phyloP scores from a whole-genome alignment of 2,329 filamentous ascomycete species.

The Aspergillus pseudonomiae region DNA sequence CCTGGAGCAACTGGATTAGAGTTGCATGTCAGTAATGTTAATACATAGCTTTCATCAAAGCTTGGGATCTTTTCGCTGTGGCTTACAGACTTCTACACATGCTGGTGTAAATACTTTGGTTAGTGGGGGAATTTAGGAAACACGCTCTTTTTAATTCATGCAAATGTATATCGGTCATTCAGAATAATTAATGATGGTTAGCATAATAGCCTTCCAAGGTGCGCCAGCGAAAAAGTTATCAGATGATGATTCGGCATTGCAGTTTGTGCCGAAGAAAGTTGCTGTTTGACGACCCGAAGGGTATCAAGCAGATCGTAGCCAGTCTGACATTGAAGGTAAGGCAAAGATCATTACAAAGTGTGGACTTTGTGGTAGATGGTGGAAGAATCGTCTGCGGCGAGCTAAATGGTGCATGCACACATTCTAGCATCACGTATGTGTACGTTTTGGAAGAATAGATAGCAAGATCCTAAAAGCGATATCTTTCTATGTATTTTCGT shows the following conservation, averaged over 20 bases:
- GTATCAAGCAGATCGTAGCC: background rate
- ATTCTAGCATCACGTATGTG: background rate
- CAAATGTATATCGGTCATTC: background rate
- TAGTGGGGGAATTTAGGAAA: background rate
- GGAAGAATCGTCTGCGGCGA: background rate
- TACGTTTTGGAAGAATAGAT: background rate
- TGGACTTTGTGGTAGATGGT: background rate
- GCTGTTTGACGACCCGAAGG: background rate
- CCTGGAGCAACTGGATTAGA: background rate
- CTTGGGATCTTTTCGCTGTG: background rate
- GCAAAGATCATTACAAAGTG: background rate
- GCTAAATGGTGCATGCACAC: background rate
- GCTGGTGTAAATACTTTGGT: background rate
- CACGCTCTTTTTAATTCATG: background rate
- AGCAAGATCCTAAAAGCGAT: background rate
- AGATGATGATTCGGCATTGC: background rate
- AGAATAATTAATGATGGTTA: background rate
- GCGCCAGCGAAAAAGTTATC: too few relatives aligned
- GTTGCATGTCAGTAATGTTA: background rate
- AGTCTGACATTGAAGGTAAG: too few relatives aligned
- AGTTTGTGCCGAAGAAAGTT: background rate
- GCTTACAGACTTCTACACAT: background rate
- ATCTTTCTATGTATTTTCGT: background rate
- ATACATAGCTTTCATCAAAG: background rate
- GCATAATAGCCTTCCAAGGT: too few relatives aligned